These are phyloP conservation scores for Fomitopsis palustris DNA, from an alignment of 1,284 basidiomycete genomes.

Conservation along the genomic window DNA sequence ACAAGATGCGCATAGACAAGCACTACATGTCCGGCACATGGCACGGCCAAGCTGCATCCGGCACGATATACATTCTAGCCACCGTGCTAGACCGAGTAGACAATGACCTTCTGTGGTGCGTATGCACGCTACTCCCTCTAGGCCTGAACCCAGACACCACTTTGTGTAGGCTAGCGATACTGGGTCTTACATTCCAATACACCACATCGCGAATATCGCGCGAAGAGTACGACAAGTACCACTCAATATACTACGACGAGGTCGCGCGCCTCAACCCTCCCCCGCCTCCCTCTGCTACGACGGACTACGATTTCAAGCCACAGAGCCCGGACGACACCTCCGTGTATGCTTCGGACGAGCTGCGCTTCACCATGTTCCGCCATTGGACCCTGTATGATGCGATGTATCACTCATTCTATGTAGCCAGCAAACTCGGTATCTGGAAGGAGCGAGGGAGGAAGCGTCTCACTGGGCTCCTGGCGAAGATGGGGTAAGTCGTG, in stretches of 20 bases:
- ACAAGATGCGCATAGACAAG: slow-evolving; percentile 66
- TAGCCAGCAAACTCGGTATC: slow-evolving; percentile 91
- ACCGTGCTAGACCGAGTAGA: slow-evolving; percentile 88
- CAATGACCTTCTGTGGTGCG: slow-evolving; percentile 90
- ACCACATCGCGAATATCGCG: slow-evolving; percentile 84
- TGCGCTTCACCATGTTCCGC: slow-evolving; percentile 92
- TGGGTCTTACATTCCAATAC: slow-evolving; percentile 94
- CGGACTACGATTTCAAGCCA: slow-evolving; percentile 43
- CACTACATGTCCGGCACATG: slow-evolving; percentile 88
- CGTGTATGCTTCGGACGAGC: slow-evolving; percentile 79
- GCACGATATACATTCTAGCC: slow-evolving; percentile 88
- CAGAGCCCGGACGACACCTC: slow-evolving; percentile 77
- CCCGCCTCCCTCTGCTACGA: slow-evolving; percentile 32
- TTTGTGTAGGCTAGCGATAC: slow-evolving; percentile 79
- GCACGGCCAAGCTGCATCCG: slow-evolving; percentile 87
- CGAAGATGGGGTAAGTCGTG: slow-evolving; percentile 91
- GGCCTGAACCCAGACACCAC: background rate
- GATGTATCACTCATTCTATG: slow-evolving; percentile 97
- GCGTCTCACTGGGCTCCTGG: slow-evolving; percentile 85
- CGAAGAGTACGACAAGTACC: slow-evolving; percentile 80
- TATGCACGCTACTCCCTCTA: background rate
- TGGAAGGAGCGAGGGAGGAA: slow-evolving; percentile 95
- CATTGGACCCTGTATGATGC: slow-evolving; percentile 98
- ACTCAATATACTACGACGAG: slow-evolving; percentile 81
- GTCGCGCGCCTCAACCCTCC: slow-evolving; percentile 84